phyloP scores from a whole-genome alignment of 2,329 filamentous ascomycete genomes.

The Aspergillus neotritici region DNA sequence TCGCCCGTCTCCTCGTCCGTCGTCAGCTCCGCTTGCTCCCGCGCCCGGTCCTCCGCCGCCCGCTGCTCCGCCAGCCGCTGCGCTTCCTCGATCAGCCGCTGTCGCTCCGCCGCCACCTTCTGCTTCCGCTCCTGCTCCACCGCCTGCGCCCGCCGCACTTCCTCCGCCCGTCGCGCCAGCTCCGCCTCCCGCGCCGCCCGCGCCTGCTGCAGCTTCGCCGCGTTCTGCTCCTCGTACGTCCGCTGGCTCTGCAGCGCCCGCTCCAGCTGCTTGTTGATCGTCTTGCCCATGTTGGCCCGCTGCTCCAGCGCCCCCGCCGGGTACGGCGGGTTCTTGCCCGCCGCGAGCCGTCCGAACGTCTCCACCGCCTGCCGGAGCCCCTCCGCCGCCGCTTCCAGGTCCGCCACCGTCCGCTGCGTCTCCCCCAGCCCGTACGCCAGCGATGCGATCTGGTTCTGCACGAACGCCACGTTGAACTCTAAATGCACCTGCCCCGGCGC shows the following conservation, averaged over 20 bases:
- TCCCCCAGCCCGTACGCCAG: slow-evolving; percentile 71
- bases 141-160: slow-evolving; percentile 61
- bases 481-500: slow-evolving; percentile 82
- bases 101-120: slow-evolving; percentile 80
- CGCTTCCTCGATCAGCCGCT: slow-evolving; percentile 71
- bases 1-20: slow-evolving; percentile 78
- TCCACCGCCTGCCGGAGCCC: slow-evolving; percentile 85
- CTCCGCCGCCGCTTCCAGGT: slow-evolving; percentile 72
- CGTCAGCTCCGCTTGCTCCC: slow-evolving; percentile 71
- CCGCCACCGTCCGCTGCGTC: slow-evolving; percentile 67
- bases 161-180: slow-evolving; percentile 69
- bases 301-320: slow-evolving; percentile 86
- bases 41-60: slow-evolving; percentile 62
- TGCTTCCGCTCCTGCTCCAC: slow-evolving; percentile 67
- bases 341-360: slow-evolving; percentile 55
- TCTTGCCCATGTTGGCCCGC: slow-evolving; percentile 95
- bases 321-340: slow-evolving; percentile 68
- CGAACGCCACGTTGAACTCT: slow-evolving; percentile 96
- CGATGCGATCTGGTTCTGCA: slow-evolving; percentile 88
- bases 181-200: slow-evolving; percentile 75
- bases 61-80: slow-evolving; percentile 65
- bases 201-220: slow-evolving; percentile 76
- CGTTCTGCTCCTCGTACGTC: slow-evolving; percentile 90
- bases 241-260: slow-evolving; percentile 76
- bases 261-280: slow-evolving; percentile 85